Conservation (phyloP, 2,329 filamentous ascomycete species). For the Alternaria infectoria region DNA sequence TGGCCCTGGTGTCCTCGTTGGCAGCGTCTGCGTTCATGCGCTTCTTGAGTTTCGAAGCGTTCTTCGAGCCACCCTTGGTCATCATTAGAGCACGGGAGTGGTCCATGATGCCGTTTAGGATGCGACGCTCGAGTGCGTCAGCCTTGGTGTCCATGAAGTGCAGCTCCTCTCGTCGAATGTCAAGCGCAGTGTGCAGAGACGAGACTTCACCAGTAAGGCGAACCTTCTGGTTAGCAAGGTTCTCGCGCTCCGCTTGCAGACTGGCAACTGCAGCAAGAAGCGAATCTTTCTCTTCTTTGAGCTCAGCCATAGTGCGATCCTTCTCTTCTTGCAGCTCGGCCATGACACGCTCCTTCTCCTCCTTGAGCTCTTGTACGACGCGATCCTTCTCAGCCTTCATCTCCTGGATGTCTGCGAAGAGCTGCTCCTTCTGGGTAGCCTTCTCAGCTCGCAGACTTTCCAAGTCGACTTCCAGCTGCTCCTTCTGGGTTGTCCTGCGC, state of each 20-base stretch:
- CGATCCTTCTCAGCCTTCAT: slow-evolving; percentile 54
- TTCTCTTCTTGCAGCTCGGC: slow-evolving; percentile 44
- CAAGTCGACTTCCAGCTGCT: slow-evolving; percentile 60
- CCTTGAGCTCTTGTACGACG: slow-evolving; percentile 43
- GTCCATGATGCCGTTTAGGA: slow-evolving; percentile 94
- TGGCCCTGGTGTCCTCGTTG: slow-evolving; percentile 44
- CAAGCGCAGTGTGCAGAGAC: slow-evolving; percentile 86
- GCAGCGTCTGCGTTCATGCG: slow-evolving; percentile 37
- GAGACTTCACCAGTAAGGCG: slow-evolving; percentile 85
- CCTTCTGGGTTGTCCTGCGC: slow-evolving; percentile 71
- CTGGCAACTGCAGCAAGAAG: slow-evolving; percentile 61
- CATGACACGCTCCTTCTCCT: slow-evolving; percentile 52
- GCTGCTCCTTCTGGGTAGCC: slow-evolving; percentile 67
- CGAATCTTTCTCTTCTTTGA: slow-evolving; percentile 53
- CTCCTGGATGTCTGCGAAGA: slow-evolving; percentile 55
- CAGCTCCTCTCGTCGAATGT: slow-evolving; percentile 88
- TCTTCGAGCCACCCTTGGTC: slow-evolving; percentile 62
- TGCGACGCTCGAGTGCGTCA: slow-evolving; percentile 86
- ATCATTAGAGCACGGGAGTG: slow-evolving; percentile 92
- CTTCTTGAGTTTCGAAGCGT: slow-evolving; percentile 45
- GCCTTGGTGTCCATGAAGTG: slow-evolving; percentile 88
- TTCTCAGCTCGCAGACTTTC: slow-evolving; percentile 57
- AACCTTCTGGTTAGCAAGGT: slow-evolving; percentile 77
- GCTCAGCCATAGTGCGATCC: slow-evolving; percentile 41
- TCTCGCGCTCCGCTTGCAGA: slow-evolving; percentile 74